Conservation (phyloP, 371 early-diverging fungal genomes). For the Rhizopus stolonifer region DNA sequence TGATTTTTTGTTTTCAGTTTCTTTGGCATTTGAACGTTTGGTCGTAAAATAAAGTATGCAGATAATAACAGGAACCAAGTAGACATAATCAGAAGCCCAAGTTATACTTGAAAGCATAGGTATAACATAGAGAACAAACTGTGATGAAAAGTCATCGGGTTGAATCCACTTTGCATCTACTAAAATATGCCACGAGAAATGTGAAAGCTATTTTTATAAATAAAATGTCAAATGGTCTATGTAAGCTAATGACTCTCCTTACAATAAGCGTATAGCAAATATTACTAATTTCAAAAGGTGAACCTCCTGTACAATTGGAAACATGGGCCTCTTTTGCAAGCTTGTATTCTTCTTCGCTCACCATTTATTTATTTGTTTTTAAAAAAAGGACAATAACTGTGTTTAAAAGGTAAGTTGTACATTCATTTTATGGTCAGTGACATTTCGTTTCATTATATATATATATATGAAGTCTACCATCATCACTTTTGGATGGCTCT, state of each 20-base stretch:
- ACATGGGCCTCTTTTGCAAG: constrained; percentile 72
- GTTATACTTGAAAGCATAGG: constrained; percentile 33
- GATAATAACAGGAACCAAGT: constrained; percentile 13
- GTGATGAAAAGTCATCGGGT: constrained; percentile 19
- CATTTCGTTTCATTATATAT: too few relatives aligned
- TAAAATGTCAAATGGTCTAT: not conserved
- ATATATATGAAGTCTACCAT: too few relatives aligned
- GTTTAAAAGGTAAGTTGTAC: too few relatives aligned
- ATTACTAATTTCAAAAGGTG: constrained; percentile 58
- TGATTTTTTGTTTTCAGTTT: constrained; percentile 2
- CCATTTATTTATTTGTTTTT: not conserved
- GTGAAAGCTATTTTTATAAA: constrained; percentile 24
- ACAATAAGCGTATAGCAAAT: constrained; percentile 59
- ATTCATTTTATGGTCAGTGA: too few relatives aligned
- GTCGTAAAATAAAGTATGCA: not conserved
- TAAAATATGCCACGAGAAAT: constrained; percentile 28
- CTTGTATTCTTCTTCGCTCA: constrained; percentile 48
- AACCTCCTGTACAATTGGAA: constrained; percentile 66
- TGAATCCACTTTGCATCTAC: constrained; percentile 9
- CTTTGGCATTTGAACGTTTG: constrained; percentile 10
- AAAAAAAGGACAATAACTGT: too few relatives aligned
- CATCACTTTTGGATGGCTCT: too few relatives aligned
- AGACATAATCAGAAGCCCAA: constrained; percentile 33
- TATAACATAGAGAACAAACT: constrained; percentile 35
- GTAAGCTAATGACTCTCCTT: constrained; percentile 10